Base-by-base conservation (phyloP, 1,284 basidiomycete species). In the Mycosarcoma maydis region DNA sequence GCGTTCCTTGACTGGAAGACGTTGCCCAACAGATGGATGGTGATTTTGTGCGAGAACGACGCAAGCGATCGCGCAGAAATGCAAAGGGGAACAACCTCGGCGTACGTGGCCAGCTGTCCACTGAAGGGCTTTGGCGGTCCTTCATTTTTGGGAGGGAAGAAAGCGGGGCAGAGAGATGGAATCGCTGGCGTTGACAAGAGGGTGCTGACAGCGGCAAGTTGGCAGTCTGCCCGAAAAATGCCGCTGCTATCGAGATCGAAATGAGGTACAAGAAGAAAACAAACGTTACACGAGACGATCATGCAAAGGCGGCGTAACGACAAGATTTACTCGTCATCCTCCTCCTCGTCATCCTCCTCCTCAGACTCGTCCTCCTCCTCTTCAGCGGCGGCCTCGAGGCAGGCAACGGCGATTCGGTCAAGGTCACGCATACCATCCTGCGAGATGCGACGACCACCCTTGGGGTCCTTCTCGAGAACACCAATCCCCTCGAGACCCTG, bases 401-500 rank as follows among this genome's bases (percentile, higher is more conserved):
- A 92, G 57, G 95, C 92, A 33, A 94, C 94, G 58, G 95, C 95
- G 84, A 98, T 98, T 76, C 95, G 95, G 87, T 98, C 95, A 83
- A 98, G 87, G 84, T 98, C 95, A 82, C 95, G 90, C 85, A 85
- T 91, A 74, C 96, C 96, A 83, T 98, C 95, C 85, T 98, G 94
- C 82, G 89, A 90, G 84, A 98, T 97, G 84, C 92, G 89, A 81
- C 95, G 89, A 73, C 95, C 95, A 78, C 95, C 96, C 83, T 96
- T 94, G 58, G 92, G 89, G 75, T 83, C 83, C 85, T 90, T 88
- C 86, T 98, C 95, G 76, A 98, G 88, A 64, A 98, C 95, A 82
- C 94, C 94, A 80, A 99, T 98, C 87, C 95, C 96, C 88, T 98
- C 95, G 73, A 98, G 87, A 54, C 93, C 90, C 86, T 98, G 95